phyloP scores from a whole-genome alignment of 2,329 filamentous ascomycete genomes.

The Verticillium albo-atrum region DNA sequence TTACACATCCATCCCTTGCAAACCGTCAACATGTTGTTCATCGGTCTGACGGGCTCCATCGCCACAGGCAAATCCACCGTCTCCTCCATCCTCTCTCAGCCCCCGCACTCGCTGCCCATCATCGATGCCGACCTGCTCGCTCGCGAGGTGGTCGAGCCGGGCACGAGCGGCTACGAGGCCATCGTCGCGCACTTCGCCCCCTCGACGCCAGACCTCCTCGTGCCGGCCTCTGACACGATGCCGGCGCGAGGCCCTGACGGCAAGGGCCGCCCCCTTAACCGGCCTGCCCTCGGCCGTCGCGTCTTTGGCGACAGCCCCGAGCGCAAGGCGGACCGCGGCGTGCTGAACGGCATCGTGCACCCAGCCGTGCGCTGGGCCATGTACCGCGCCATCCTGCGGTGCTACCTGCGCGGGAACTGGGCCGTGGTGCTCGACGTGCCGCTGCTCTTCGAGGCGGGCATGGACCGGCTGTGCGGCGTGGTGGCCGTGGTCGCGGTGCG shows the following conservation, averaged over 20 bases:
- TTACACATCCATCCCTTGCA: not conserved
- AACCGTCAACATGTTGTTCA: conserved; percentile 70
- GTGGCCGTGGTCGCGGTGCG: conserved; percentile 83
- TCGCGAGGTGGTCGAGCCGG: conserved; percentile 90
- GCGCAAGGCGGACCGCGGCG: conserved; percentile 63
- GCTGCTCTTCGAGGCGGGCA: conserved; percentile 80
- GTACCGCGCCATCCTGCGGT: conserved; percentile 66
- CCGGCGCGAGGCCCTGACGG: conserved; percentile 51
- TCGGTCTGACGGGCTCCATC: conserved; percentile 94
- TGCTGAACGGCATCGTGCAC: conserved; percentile 88
- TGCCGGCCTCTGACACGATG: conserved; percentile 50
- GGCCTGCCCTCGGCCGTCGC: conserved; percentile 75
- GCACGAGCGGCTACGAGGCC: conserved; percentile 74
- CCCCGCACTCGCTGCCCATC: conserved; percentile 82
- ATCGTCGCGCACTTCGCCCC: conserved; percentile 80
- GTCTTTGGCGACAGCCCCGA: conserved; percentile 81
- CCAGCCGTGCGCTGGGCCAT: conserved; percentile 83
- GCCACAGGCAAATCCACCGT: conserved; percentile 98
- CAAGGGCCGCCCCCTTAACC: conserved; percentile 72
- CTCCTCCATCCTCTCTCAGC: conserved; percentile 71
- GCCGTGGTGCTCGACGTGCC: conserved; percentile 91
- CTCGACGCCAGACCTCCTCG: conserved; percentile 79
- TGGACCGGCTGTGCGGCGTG: conserved; percentile 81
- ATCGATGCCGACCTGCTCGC: conserved; percentile 93
- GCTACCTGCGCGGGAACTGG: conserved; percentile 75